These are phyloP conservation scores for Eucalyptus guilfoylei DNA, from an alignment of 345 rosid species.

Conservation along the genomic window DNA sequence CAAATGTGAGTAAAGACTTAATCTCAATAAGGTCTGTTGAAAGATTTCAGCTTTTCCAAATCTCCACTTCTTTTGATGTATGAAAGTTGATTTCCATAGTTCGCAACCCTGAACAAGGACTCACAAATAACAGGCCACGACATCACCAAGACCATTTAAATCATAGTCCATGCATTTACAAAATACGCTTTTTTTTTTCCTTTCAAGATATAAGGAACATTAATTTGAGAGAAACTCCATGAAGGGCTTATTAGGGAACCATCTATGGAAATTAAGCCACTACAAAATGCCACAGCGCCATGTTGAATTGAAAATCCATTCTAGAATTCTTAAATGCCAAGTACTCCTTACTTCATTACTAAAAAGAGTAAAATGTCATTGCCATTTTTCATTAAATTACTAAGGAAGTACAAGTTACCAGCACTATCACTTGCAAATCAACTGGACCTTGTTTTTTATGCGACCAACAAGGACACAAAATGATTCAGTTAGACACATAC, in stretches of 20 bases:
- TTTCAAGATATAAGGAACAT: neutral
- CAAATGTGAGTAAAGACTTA: neutral
- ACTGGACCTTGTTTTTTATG: neutral
- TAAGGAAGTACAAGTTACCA: neutral
- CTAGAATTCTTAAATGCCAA: neutral
- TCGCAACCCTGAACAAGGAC: neutral
- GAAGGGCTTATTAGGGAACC: neutral
- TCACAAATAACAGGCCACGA: neutral
- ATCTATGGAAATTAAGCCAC: neutral
- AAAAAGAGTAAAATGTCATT: neutral
- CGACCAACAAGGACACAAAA: neutral
- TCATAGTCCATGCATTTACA: neutral
- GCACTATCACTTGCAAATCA: neutral
- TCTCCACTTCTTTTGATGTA: neutral
- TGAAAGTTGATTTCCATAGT: neutral
- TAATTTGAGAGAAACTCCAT: neutral
- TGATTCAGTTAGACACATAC: constrained; percentile 19
- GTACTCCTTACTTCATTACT: neutral
- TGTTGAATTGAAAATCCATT: neutral
- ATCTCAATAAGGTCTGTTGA: neutral
- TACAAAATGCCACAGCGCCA: neutral
- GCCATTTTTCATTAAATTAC: neutral
- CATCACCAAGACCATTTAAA: neutral
- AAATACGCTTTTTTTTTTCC: neutral
- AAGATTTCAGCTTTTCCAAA: neutral